Percentiles rank a stretch among this genome's conserved stretches.
Conservation (phyloP, 129 eudicot genomes). For the Escallonia herrerae region DNA sequence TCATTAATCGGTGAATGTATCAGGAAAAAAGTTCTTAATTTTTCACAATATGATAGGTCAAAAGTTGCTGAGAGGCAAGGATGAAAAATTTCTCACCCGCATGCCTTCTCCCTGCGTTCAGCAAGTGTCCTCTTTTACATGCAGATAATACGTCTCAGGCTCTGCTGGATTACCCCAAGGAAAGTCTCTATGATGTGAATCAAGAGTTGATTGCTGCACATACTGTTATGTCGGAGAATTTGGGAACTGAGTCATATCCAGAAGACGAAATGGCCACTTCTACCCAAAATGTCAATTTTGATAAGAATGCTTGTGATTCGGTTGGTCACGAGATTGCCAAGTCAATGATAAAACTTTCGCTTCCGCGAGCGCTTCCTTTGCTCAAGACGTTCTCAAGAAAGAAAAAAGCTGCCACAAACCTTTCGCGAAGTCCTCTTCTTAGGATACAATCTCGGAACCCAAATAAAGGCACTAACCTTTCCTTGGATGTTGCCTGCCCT, state of each 20-base stretch:
- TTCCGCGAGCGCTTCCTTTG: slow-evolving; percentile 88
- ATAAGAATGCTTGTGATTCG: slow-evolving; percentile 54
- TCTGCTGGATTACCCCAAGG: slow-evolving; percentile 18
- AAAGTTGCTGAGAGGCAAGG: slow-evolving; percentile 17
- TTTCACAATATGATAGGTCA: slow-evolving; percentile 42
- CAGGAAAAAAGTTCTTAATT: slow-evolving; percentile 16
- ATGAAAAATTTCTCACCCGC: background rate
- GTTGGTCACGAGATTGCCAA: slow-evolving; percentile 58
- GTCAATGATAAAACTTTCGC: slow-evolving; percentile 84
- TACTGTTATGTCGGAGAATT: slow-evolving; percentile 29
- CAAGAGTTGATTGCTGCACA: slow-evolving; percentile 31
- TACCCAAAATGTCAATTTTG: slow-evolving; percentile 30
- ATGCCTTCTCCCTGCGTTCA: background rate
- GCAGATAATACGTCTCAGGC: slow-evolving; percentile 32
- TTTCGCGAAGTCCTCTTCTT: slow-evolving; percentile 15
- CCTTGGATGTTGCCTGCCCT: slow-evolving; percentile 16
- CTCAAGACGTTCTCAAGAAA: slow-evolving; percentile 70
- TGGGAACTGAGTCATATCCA: slow-evolving; percentile 40
- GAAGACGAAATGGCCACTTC: slow-evolving; percentile 36
- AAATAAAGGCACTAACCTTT: slow-evolving; percentile 15
- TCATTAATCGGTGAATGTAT: slow-evolving; percentile 18
- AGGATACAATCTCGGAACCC: slow-evolving; percentile 15
- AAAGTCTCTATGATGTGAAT: slow-evolving; percentile 17
- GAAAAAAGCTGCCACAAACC: slow-evolving; percentile 43
- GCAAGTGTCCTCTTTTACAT: slow-evolving; percentile 13